These are phyloP conservation scores for Rhizophagus sp. DNA, from an alignment of 192 early-diverging fungal species.

Conservation along the genomic window DNA sequence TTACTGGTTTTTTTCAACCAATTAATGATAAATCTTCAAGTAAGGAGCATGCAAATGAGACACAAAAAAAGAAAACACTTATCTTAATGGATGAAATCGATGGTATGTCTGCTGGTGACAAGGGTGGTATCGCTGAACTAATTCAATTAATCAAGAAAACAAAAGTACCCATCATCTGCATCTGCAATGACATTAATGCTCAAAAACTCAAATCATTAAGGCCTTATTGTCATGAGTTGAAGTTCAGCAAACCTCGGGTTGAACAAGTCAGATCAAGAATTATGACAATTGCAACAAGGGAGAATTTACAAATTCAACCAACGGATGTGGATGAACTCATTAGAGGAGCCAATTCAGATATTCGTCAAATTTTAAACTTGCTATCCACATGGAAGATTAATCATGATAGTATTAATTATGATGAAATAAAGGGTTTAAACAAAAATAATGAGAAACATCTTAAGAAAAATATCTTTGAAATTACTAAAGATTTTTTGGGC, in stretches of 20 bases:
- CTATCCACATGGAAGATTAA: conserved; percentile 87
- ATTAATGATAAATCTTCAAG: neutral
- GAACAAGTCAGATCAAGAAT: conserved; percentile 74
- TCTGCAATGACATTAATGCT: conserved; percentile 92
- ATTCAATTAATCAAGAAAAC: conserved; percentile 90
- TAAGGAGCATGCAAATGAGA: conserved; percentile 8
- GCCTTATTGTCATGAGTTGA: conserved; percentile 80
- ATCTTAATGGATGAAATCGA: conserved; percentile 99
- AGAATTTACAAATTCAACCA: conserved; percentile 72
- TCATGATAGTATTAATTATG: conserved; percentile 68
- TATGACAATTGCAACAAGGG: conserved; percentile 69
- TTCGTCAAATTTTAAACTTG: conserved; percentile 95
- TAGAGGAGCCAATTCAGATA: conserved; percentile 79
- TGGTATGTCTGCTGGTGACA: conserved; percentile 97
- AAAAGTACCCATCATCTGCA: conserved; percentile 95
- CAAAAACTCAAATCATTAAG: conserved; percentile 84
- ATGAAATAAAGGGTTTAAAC: conserved; percentile 71
- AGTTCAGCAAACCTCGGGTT: conserved; percentile 72
- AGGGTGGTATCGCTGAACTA: conserved; percentile 87
- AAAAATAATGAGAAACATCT: conserved; percentile 45
- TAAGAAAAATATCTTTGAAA: conserved; percentile 70
- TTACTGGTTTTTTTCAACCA: conserved; percentile 54
- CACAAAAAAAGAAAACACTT: conserved; percentile 50
- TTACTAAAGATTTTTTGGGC: conserved; percentile 65
- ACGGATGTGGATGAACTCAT: conserved; percentile 79